A percentile compares a stretch with the other conserved stretches of the same genome.
These are phyloP conservation scores for Mrakia blollopis DNA, from an alignment of 768 basidiomycete species.

Conservation along the genomic window DNA sequence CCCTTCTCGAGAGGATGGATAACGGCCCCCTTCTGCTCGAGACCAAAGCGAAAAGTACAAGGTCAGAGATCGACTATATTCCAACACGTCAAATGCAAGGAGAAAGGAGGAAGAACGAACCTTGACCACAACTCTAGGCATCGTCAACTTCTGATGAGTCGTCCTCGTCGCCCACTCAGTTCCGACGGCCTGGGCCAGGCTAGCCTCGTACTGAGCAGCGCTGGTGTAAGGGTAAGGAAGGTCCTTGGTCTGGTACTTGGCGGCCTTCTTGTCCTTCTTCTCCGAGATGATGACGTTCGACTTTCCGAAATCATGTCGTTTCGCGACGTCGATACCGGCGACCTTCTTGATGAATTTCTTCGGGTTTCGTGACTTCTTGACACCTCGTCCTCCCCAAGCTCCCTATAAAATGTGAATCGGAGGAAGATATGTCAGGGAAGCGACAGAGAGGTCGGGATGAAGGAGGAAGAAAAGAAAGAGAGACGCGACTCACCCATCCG, in stretches of 20 bases:
- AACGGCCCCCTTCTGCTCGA: constrained; percentile 60
- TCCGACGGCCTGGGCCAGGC: constrained; percentile 74
- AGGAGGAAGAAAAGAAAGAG: constrained; percentile 27
- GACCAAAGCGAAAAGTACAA: not conserved
- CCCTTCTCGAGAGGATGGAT: constrained; percentile 63
- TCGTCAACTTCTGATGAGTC: constrained; percentile 55
- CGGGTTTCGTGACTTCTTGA: constrained; percentile 52
- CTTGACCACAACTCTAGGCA: constrained; percentile 85
- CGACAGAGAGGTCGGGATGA: not conserved
- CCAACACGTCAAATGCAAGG: not conserved
- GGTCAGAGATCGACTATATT: not conserved
- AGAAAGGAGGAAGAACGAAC: constrained; percentile 44
- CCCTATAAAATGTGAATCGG: constrained; percentile 54
- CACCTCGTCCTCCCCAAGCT: constrained; percentile 81
- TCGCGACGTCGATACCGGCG: constrained; percentile 69
- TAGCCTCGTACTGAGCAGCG: constrained; percentile 83
- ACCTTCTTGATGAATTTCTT: constrained; percentile 66
- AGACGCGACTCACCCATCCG: constrained; percentile 69
- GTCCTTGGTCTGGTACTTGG: constrained; percentile 83
- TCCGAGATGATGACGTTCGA: constrained; percentile 92
- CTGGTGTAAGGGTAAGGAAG: constrained; percentile 92
- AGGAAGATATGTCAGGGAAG: not conserved
- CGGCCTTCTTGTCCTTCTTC: constrained; percentile 87
- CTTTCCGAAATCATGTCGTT: constrained; percentile 78
- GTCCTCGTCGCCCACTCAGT: constrained; percentile 89